phyloP scores from a whole-genome alignment of 768 basidiomycete genomes.

The Roridomyces roridus region DNA sequence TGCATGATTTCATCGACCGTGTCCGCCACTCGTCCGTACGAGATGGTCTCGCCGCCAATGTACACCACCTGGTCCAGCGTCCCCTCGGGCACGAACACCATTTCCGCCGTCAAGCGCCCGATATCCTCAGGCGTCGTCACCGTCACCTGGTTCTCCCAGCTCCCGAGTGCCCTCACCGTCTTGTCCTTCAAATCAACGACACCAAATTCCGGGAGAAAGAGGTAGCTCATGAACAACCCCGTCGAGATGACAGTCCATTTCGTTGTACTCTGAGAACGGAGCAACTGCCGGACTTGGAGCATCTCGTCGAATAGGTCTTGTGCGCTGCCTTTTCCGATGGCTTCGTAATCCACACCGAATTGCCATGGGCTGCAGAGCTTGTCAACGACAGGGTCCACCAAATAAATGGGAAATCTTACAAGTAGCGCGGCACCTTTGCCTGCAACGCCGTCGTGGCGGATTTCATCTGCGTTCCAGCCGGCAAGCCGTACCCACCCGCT shows the following conservation, averaged over 20 bases:
- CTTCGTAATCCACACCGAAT: slow-evolving; percentile 42
- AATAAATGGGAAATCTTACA: too few species aligned
- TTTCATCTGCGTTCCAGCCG: slow-evolving; percentile 32
- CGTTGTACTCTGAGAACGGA: slow-evolving; percentile 31
- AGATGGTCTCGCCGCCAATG: slow-evolving; percentile 36
- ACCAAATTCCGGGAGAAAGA: slow-evolving; percentile 32
- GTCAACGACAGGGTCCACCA: too few species aligned
- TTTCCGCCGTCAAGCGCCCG: slow-evolving; percentile 29
- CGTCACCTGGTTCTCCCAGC: slow-evolving; percentile 32
- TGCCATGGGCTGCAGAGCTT: slow-evolving; percentile 35
- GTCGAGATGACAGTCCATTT: slow-evolving; percentile 32
- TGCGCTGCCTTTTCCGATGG: slow-evolving; percentile 34
- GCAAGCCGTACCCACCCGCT: slow-evolving; percentile 31
- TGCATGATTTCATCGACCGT: slow-evolving; percentile 23
- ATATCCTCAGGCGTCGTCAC: slow-evolving; percentile 36
- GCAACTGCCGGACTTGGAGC: slow-evolving; percentile 36
- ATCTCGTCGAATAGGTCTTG: slow-evolving; percentile 42
- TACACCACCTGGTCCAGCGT: slow-evolving; percentile 30
- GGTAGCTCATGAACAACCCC: slow-evolving; percentile 28
- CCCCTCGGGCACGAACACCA: slow-evolving; percentile 19
- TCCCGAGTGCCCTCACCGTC: slow-evolving; percentile 26
- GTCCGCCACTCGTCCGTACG: slow-evolving; percentile 31
- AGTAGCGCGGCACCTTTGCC: slow-evolving; percentile 32
- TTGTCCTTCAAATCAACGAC: slow-evolving; percentile 29
- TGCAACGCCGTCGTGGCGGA: slow-evolving; percentile 32